These are phyloP conservation scores for Ascosphaera apis DNA, from an alignment of 2,329 filamentous ascomycete genomes.

Conservation along the genomic window DNA sequence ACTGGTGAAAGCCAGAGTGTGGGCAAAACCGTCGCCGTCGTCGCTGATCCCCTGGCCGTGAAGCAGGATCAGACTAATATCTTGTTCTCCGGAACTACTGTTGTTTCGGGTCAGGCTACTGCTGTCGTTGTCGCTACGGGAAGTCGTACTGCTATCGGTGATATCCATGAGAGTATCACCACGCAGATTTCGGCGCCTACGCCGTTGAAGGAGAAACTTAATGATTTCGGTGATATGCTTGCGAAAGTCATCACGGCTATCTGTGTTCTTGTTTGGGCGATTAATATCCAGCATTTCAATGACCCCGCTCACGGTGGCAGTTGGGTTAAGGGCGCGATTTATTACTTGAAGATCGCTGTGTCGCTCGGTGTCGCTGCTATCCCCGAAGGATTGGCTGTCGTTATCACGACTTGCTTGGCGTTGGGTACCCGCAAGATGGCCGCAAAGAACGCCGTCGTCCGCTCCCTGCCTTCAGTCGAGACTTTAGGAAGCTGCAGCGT, in stretches of 20 bases:
- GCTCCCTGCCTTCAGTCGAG: conserved; percentile 89
- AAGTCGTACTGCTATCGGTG: conserved; percentile 77
- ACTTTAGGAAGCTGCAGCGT: conserved; percentile 97
- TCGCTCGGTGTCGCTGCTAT: conserved; percentile 96
- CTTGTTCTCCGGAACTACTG: conserved; percentile 93
- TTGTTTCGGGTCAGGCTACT: conserved; percentile 79
- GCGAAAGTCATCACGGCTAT: conserved; percentile 98
- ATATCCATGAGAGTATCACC: conserved; percentile 96
- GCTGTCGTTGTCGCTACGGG: conserved; percentile 83
- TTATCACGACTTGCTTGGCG: conserved; percentile 95
- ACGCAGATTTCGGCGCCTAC: conserved; percentile 96
- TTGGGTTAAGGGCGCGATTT: conserved; percentile 93
- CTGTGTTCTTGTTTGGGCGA: conserved; percentile 89
- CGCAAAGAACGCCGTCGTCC: conserved; percentile 89
- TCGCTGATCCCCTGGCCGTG: conserved; percentile 64
- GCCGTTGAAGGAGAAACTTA: conserved; percentile 92
- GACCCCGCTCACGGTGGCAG: conserved; percentile 81
- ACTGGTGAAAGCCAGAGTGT: conserved; percentile 97
- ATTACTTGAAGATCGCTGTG: conserved; percentile 98
- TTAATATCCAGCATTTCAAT: conserved; percentile 94
- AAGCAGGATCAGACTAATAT: conserved; percentile 97
- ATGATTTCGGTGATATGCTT: conserved; percentile 87
- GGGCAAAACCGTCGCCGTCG: conserved; percentile 47
- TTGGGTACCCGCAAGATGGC: conserved; percentile 97
- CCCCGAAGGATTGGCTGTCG: conserved; percentile 87